These are phyloP conservation scores for Candida multigemmis DNA, from an alignment of 805 yeast genomes.

Conservation along the genomic window DNA sequence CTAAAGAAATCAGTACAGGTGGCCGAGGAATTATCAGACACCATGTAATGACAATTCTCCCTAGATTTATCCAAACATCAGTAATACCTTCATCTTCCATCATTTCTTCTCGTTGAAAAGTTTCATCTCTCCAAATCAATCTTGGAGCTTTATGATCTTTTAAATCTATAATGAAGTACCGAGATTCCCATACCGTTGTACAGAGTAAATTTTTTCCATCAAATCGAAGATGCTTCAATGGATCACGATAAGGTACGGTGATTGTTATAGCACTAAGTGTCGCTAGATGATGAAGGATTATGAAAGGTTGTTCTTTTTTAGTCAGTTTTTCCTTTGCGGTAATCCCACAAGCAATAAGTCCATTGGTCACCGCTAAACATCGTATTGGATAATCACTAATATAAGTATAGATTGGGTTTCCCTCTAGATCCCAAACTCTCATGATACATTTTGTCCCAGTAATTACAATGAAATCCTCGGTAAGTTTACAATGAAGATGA, in stretches of 20 bases:
- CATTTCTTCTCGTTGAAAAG: constrained; percentile 16
- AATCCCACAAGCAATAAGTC: constrained; percentile 68
- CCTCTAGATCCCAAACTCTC: constrained; percentile 55
- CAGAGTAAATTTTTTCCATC: constrained; percentile 68
- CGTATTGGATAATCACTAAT: constrained; percentile 68
- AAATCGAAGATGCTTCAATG: constrained; percentile 65
- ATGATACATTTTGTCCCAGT: constrained; percentile 69
- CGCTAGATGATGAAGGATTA: constrained; percentile 44
- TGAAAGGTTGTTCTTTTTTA: constrained; percentile 67
- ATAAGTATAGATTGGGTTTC: constrained; percentile 61
- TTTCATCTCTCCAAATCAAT: constrained; percentile 27
- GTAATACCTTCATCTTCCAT: constrained; percentile 88
- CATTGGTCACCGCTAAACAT: constrained; percentile 63
- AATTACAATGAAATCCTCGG: constrained; percentile 51
- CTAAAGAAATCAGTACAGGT: constrained; percentile 22
- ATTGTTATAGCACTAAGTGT: constrained; percentile 56
- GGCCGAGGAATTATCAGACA: constrained; percentile 26
- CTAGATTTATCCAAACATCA: constrained; percentile 53
- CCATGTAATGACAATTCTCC: constrained; percentile 23
- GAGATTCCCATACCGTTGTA: constrained; percentile 67
- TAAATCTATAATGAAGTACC: constrained; percentile 69
- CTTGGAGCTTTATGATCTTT: constrained; percentile 31
- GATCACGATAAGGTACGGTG: constrained; percentile 81
- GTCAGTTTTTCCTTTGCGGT: constrained; percentile 68
- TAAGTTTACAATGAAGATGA: constrained; percentile 48